These are phyloP conservation scores for Azolla pinnata DNA, from an alignment of 75 land plant species.

Conservation along the genomic window DNA sequence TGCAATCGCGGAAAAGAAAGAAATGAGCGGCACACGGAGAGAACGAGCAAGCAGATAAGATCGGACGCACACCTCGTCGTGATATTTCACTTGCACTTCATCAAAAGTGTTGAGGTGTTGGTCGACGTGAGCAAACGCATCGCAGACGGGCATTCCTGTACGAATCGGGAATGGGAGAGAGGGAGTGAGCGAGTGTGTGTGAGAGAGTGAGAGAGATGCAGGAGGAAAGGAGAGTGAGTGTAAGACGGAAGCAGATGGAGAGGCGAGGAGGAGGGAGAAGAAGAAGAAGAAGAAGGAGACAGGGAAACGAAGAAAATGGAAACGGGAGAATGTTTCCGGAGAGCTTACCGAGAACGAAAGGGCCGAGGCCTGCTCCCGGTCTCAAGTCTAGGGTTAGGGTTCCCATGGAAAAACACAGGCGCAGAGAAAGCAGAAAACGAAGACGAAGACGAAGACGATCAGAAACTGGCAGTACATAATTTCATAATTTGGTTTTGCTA, in stretches of 20 bases:
- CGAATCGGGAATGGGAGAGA: background rate
- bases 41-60: too few relatives aligned
- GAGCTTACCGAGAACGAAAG: constrained; percentile 67
- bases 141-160: constrained; percentile 92
- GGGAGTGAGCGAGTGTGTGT: background rate
- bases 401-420: constrained; percentile 36
- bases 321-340: background rate
- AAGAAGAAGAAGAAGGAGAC: background rate
- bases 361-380: constrained; percentile 76
- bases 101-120: constrained; percentile 76
- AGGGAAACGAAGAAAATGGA: background rate
- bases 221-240: too few relatives aligned
- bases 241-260: too few relatives aligned
- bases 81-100: constrained; percentile 81
- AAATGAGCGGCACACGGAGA: too few relatives aligned
- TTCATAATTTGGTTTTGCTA: too few relatives aligned
- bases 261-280: too few relatives aligned
- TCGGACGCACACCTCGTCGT: constrained; percentile 62
- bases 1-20: too few relatives aligned
- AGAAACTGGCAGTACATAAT: background rate
- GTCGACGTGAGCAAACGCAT: constrained; percentile 82
- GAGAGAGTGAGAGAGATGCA: too few relatives aligned
- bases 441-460: background rate
- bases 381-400: constrained; percentile 76
- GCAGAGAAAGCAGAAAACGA: too few relatives aligned